These are phyloP conservation scores for Pichia cactophila DNA, from an alignment of 1,139 yeast genomes.

Conservation along the genomic window DNA sequence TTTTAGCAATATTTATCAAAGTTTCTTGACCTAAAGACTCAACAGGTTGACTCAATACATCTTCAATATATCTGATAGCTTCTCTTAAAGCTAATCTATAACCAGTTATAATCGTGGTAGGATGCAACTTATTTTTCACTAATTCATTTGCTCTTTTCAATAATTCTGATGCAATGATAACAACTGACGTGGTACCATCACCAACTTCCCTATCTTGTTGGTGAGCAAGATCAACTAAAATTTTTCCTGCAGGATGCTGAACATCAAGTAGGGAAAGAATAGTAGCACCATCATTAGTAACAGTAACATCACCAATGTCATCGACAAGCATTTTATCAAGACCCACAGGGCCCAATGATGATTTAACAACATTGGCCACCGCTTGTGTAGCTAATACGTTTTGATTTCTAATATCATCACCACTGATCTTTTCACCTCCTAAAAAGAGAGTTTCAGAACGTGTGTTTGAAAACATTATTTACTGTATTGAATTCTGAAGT, in stretches of 20 bases:
- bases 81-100: conserved; percentile 90
- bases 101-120: conserved; percentile 96
- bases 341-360: conserved; percentile 97
- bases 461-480: conserved; percentile 49
- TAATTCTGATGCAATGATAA: conserved; percentile 88
- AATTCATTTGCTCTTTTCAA: conserved; percentile 89
- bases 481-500: neutral
- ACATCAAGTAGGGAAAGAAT: conserved; percentile 86
- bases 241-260: conserved; percentile 98
- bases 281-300: conserved; percentile 98
- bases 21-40: conserved; percentile 80
- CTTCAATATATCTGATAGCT: conserved; percentile 82
- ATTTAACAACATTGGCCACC: conserved; percentile 94
- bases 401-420: conserved; percentile 94
- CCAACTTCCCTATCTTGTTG: conserved; percentile 99
- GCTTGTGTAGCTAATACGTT: conserved; percentile 94
- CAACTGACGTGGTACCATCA: conserved; percentile 97
- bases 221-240: conserved; percentile 93
- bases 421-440: conserved; percentile 93
- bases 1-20: conserved; percentile 79
- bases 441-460: conserved; percentile 89
- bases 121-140: conserved; percentile 90
- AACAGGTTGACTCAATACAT: conserved; percentile 75
- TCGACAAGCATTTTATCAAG: conserved; percentile 98
- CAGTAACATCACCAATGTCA: conserved; percentile 98